Evolutionary conservation across 306 rosid species (phyloP).

Genomic region (Abrus pulchellus): DNA sequence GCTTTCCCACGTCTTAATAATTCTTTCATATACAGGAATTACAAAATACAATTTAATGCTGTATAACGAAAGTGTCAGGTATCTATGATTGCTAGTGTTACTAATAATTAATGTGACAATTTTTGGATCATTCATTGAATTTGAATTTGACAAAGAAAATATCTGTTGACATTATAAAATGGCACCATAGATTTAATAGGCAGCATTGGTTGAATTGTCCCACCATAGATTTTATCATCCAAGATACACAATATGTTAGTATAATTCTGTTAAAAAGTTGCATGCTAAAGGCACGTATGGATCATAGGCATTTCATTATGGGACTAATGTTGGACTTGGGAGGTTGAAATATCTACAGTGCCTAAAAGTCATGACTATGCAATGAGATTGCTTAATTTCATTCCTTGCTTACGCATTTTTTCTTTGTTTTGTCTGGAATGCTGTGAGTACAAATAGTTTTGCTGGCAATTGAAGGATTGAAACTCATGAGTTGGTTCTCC

Average conservation of each 20-base stretch:
- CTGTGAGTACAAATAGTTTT: conserved; percentile 33
- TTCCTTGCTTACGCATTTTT: conserved; percentile 25
- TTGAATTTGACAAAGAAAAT: not conserved
- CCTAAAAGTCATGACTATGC: conserved; percentile 26
- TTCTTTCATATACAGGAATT: no score
- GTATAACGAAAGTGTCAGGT: no score
- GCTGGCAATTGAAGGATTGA: conserved; percentile 53
- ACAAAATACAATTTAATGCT: no score
- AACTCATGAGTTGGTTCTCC: conserved; percentile 52
- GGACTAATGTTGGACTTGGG: conserved; percentile 17
- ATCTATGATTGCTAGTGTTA: no score
- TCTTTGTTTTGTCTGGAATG: conserved; percentile 44
- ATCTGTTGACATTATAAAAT: not conserved
- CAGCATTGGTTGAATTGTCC: not conserved
- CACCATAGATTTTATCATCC: conserved; percentile 5
- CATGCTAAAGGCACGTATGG: conserved; percentile 26
- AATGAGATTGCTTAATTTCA: conserved; percentile 11
- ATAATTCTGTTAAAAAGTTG: conserved; percentile 18
- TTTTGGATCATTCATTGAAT: not conserved
- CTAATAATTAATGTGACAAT: not conserved
- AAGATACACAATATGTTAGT: conserved; percentile 25
- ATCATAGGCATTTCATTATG: conserved; percentile 29
- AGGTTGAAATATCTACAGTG: conserved; percentile 3
- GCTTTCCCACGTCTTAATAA: no score
- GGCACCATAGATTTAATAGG: no score